Conservation (phyloP, 306 rosid genomes). For the Erythrophleum fordii region DNA sequence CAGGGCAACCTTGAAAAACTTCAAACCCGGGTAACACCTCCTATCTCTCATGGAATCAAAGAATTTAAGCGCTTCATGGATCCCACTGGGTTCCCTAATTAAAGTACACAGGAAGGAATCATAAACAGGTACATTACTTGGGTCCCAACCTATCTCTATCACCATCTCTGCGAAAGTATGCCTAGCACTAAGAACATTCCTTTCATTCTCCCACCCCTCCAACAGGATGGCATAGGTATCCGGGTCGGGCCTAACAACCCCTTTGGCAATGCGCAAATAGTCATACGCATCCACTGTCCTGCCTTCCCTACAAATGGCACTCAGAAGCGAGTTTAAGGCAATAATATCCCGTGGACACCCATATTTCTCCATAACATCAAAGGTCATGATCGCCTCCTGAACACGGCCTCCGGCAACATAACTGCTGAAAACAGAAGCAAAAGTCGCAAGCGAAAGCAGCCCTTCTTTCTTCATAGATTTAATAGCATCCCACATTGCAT, state of each 20-base stretch:
- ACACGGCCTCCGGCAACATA: conserved; percentile 49
- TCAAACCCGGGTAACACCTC: conserved; percentile 63
- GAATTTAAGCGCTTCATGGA: conserved; percentile 49
- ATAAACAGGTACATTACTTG: conserved; percentile 58
- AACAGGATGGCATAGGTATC: conserved; percentile 68
- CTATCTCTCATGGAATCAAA: conserved; percentile 52
- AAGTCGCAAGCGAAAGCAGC: conserved; percentile 58
- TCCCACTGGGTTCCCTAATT: conserved; percentile 56
- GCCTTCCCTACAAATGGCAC: conserved; percentile 72
- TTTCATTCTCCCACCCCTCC: conserved; percentile 74
- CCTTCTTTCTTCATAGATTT: conserved; percentile 56
- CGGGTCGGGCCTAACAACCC: conserved; percentile 47
- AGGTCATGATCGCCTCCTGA: conserved; percentile 54
- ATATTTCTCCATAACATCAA: conserved; percentile 61
- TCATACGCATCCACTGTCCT: conserved; percentile 50
- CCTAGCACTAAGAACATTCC: conserved; percentile 52
- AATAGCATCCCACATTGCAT: conserved; percentile 76
- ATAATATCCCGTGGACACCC: conserved; percentile 51
- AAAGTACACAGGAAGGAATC: conserved; percentile 61
- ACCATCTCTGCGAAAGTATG: conserved; percentile 70
- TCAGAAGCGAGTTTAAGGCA: conserved; percentile 63
- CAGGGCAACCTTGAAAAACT: conserved; percentile 63
- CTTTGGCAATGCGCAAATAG: conserved; percentile 54
- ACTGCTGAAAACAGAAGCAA: conserved; percentile 70
- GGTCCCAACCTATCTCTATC: conserved; percentile 68